A percentile compares a stretch with the other conserved stretches of the same genome.
These are phyloP conservation scores for Colletotrichum salicis DNA, from an alignment of 2,329 filamentous ascomycete species.

Conservation along the genomic window DNA sequence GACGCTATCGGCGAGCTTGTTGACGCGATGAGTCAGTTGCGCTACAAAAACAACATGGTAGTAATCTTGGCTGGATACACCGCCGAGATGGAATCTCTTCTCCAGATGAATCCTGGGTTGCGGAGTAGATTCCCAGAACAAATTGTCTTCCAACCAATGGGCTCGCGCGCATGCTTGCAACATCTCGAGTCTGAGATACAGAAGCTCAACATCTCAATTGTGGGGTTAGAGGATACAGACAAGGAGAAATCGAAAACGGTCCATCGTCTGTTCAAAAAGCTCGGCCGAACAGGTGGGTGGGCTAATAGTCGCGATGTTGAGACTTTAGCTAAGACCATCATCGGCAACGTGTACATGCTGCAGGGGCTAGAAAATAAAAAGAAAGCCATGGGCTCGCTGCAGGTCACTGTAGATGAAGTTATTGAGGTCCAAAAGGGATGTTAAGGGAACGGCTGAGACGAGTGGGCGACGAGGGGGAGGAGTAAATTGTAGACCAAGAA, in stretches of 20 bases:
- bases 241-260: slow-evolving; percentile 3
- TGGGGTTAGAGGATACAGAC: background rate
- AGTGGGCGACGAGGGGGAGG: too few species aligned
- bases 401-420: too few species aligned
- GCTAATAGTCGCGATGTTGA: slow-evolving; percentile 72
- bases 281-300: slow-evolving; percentile 62
- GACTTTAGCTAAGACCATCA: slow-evolving; percentile 62
- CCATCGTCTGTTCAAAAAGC: slow-evolving; percentile 44
- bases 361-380: too few species aligned
- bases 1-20: slow-evolving; percentile 45
- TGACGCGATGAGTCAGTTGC: slow-evolving; percentile 48
- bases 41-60: slow-evolving; percentile 59
- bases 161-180: background rate
- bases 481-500: too few species aligned
- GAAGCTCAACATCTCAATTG: slow-evolving; percentile 3
- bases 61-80: slow-evolving; percentile 67
- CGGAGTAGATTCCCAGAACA: slow-evolving; percentile 57
- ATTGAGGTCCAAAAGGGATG: too few species aligned
- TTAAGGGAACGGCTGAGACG: too few species aligned
- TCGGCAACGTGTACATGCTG: too few species aligned
- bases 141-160: slow-evolving; percentile 24
- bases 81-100: slow-evolving; percentile 60
- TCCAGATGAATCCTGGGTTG: slow-evolving; percentile 62
- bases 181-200: too few species aligned
- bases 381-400: too few species aligned